phyloP scores from a whole-genome alignment of 805 yeast genomes.

The Candida tibetensis region DNA sequence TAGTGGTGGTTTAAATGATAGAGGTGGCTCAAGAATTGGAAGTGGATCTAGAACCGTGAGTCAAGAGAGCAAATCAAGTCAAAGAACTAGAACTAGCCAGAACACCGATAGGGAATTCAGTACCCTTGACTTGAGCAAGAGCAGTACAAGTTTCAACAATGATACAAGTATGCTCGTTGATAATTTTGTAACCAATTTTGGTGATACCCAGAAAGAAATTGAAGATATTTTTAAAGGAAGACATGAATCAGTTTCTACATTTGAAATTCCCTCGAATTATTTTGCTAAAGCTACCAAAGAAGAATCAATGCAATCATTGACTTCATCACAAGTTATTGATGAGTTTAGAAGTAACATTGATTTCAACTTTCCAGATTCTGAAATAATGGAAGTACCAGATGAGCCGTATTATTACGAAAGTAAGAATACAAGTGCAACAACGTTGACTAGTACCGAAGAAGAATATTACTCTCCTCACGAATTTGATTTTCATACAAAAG shows the following conservation, averaged over 20 bases:
- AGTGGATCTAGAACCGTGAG: background rate
- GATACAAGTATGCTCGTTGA: conserved; percentile 2
- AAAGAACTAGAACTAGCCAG: background rate
- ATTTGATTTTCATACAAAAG: conserved; percentile 13
- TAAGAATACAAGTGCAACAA: conserved; percentile 4
- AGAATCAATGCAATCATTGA: conserved; percentile 22
- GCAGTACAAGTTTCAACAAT: background rate
- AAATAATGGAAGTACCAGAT: background rate
- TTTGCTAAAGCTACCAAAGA: conserved; percentile 11
- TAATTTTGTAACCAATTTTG: conserved; percentile 1
- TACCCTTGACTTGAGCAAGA: conserved; percentile 2
- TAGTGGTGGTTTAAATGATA: background rate
- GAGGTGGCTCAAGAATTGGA: background rate
- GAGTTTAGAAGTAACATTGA: conserved; percentile 30
- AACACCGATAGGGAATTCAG: background rate
- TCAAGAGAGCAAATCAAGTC: background rate
- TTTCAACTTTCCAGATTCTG: conserved; percentile 8
- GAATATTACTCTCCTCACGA: conserved; percentile 35
- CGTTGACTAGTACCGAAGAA: conserved; percentile 26
- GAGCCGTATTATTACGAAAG: background rate
- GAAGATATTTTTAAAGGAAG: conserved; percentile 4
- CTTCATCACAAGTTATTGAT: conserved; percentile 25
- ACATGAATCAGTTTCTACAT: conserved; percentile 7
- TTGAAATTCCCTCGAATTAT: conserved; percentile 12
- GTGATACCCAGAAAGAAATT: conserved; percentile 1